Conservation (phyloP, 2,329 filamentous ascomycete genomes). For the Byssochlamys sp. region DNA sequence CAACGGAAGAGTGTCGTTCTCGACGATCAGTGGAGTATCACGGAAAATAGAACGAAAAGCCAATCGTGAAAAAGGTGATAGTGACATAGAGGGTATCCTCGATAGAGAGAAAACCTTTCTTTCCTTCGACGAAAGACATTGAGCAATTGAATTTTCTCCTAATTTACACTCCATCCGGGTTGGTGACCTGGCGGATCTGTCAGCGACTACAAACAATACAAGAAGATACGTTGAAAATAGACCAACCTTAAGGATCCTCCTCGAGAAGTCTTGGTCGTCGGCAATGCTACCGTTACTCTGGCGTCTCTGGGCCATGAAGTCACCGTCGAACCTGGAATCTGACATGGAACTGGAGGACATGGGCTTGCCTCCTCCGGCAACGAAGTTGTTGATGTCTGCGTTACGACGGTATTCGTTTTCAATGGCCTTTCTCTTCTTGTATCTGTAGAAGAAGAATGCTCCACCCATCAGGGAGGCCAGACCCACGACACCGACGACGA, state of each 20-base stretch:
- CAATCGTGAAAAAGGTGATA: not conserved
- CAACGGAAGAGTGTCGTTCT: not conserved
- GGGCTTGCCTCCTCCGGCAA: slow-evolving; percentile 47
- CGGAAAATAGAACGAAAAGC: not conserved
- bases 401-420: slow-evolving; percentile 79
- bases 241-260: slow-evolving; percentile 84
- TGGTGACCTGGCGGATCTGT: slow-evolving; percentile 7
- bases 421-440: slow-evolving; percentile 63
- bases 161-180: slow-evolving; percentile 6
- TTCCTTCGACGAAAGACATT: not conserved
- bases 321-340: slow-evolving; percentile 77
- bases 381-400: slow-evolving; percentile 66
- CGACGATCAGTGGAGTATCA: not conserved
- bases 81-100: not conserved
- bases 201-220: not conserved
- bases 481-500: slow-evolving; percentile 70
- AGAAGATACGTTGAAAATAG: not conserved
- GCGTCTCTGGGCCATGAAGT: slow-evolving; percentile 67
- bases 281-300: slow-evolving; percentile 93
- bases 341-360: slow-evolving; percentile 59
- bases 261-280: slow-evolving; percentile 92
- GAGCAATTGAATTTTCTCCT: not conserved
- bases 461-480: slow-evolving; percentile 49
- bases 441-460: slow-evolving; percentile 63
- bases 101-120: not conserved